phyloP scores from a whole-genome alignment of 2,329 filamentous ascomycete species.

The Ophiobolus disseminans region DNA sequence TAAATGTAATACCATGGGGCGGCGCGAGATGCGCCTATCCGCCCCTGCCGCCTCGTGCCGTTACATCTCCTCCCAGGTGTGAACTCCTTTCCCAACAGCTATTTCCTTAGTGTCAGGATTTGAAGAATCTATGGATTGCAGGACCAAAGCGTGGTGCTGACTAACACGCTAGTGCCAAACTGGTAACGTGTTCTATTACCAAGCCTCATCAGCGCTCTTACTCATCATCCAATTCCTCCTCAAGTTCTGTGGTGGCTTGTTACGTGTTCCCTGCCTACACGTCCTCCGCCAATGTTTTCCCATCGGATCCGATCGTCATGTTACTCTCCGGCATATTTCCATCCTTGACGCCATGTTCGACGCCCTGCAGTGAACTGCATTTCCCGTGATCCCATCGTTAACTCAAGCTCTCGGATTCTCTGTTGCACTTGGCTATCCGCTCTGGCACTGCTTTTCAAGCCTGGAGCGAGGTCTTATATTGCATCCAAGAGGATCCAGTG shows the following conservation, averaged over 20 bases:
- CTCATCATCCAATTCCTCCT: constrained; percentile 17
- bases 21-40: constrained; percentile 2
- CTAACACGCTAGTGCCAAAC: constrained; percentile 18
- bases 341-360: constrained; percentile 6
- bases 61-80: no score
- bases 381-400: constrained; percentile 19
- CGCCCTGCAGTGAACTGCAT: constrained; percentile 11
- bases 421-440: neutral
- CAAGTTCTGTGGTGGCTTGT: constrained; percentile 8
- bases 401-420: constrained; percentile 3
- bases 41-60: constrained; percentile 7
- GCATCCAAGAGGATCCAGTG: constrained; percentile 7
- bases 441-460: constrained; percentile 1
- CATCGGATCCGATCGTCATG: neutral
- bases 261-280: constrained; percentile 4
- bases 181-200: constrained; percentile 14
- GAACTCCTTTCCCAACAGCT: no score
- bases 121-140: constrained; percentile 8
- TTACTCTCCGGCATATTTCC: constrained; percentile 1
- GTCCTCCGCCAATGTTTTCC: constrained; percentile 2
- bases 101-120: neutral
- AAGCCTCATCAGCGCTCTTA: constrained; percentile 28
- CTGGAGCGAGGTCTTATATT: constrained; percentile 3
- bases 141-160: constrained; percentile 13
- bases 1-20: neutral